Base-by-base conservation (phyloP, 495 filamentous ascomycete genomes). In the Xylaria longipes region DNA sequence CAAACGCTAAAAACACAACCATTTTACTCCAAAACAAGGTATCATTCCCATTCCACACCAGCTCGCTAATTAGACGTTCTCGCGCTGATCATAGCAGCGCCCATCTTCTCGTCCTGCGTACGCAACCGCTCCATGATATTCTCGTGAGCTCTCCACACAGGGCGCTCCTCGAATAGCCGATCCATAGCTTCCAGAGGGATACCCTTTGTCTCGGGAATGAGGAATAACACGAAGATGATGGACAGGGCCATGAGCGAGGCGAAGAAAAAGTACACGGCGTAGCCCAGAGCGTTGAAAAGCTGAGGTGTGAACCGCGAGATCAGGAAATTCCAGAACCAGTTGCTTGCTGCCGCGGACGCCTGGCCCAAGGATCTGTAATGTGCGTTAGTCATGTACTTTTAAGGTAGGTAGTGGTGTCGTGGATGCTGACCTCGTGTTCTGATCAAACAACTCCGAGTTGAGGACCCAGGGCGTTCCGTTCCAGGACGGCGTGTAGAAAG, bases 201-300 rank as follows among this genome's bases (percentile, higher is more conserved):
- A 20, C 81, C 80, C 69, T 87, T 88, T 4, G 86, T 88, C 81
- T 88, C 86, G 2, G 86, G 86, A 5, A 87, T 45, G 14, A 80
- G 77, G 72, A 87, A 85, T 65, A 78, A 87, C 41, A 92, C 87
- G 74, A 92, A 94, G 72, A 89, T 66, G 57, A 91, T 86, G 31
- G 89, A 90, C 15, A 88, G 73, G 15, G 92, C 83, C 89, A 93
- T 92, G 72, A 93, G 81, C 3, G 86, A 87, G 2, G 91, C 91
- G 73, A 94, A 94, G 84, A 93, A 93, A 80, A 93, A 92, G 81
- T 92, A 94, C 4, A 93, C 91, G 27, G 90, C 92, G 74, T 91
- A 92, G 39, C 84, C 84, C 87, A 93, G 91, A 46, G 81, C 82
- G 48, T 86, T 78, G 80, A 94, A 93, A 90, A 93, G 93, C 75